These are phyloP conservation scores for Canna indica DNA, from an alignment of 176 grass and related monocot genomes.

Conservation along the genomic window DNA sequence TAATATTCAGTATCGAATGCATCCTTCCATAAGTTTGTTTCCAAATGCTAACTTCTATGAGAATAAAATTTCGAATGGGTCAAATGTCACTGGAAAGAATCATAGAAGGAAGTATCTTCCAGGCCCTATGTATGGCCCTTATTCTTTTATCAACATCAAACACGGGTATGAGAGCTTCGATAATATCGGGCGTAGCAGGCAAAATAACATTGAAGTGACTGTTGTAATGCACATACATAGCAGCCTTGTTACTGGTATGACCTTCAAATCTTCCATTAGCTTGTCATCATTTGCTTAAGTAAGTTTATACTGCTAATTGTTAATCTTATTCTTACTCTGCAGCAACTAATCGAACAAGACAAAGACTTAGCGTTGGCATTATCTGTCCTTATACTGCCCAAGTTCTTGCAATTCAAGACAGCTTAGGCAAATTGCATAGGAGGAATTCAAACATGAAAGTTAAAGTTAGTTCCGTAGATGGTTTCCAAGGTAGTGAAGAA, in stretches of 20 bases:
- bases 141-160: constrained; percentile 69
- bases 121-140: too few relatives aligned
- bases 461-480: constrained; percentile 67
- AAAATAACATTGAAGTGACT: constrained; percentile 65
- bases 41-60: constrained; percentile 63
- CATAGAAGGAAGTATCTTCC: constrained; percentile 43
- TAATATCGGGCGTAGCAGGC: constrained; percentile 45
- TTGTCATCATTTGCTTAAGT: too few relatives aligned
- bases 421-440: constrained; percentile 31
- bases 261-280: too few relatives aligned
- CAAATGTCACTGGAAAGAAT: constrained; percentile 37
- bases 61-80: constrained; percentile 35
- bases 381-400: constrained; percentile 77
- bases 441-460: background rate
- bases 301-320: background rate
- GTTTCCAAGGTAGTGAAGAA: constrained; percentile 71
- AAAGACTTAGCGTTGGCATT: constrained; percentile 45
- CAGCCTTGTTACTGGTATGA: constrained; percentile 56
- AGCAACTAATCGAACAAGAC: background rate
- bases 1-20: too few relatives aligned
- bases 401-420: constrained; percentile 57
- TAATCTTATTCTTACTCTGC: background rate
- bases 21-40: constrained; percentile 67
- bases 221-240: constrained; percentile 47
- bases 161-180: constrained; percentile 61